Percentiles rank a stretch among this genome's conserved stretches.
phyloP scores from a whole-genome alignment of 2,329 filamentous ascomycete genomes.

The Coleophoma cylindrospora region DNA sequence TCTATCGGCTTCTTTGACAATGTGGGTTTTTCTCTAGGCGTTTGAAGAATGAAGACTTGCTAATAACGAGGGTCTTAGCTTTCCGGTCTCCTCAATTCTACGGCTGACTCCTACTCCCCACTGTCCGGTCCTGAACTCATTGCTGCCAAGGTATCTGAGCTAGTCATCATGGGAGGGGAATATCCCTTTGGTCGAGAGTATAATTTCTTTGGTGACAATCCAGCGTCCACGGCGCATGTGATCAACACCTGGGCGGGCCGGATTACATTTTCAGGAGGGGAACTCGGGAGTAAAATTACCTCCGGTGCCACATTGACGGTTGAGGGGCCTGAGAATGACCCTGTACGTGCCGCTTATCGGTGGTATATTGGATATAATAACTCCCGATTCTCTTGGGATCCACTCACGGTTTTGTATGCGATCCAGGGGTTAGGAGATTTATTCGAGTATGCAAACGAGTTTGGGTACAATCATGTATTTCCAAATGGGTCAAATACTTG shows the following conservation, averaged over 20 bases:
- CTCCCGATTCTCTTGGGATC: slow-evolving; percentile 35
- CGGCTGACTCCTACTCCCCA: slow-evolving; percentile 31
- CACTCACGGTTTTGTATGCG: slow-evolving; percentile 35
- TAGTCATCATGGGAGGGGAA: slow-evolving; percentile 46
- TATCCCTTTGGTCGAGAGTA: slow-evolving; percentile 42
- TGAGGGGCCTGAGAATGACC: slow-evolving; percentile 26
- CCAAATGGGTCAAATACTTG: slow-evolving; percentile 37
- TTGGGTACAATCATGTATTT: slow-evolving; percentile 35
- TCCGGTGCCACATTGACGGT: slow-evolving; percentile 32
- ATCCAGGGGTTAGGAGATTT: slow-evolving; percentile 29
- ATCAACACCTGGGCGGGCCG: slow-evolving; percentile 37
- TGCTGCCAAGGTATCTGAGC: slow-evolving; percentile 37
- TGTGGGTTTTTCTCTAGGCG: slow-evolving; percentile 11
- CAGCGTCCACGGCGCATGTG: slow-evolving; percentile 34
- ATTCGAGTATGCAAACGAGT: slow-evolving; percentile 31
- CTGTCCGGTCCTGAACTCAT: slow-evolving; percentile 37
- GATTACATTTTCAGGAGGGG: slow-evolving; percentile 36
- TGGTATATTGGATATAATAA: slow-evolving; percentile 32
- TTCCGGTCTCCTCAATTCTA: slow-evolving; percentile 39
- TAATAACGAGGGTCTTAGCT: slow-evolving; percentile 20
- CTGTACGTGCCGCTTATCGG: slow-evolving; percentile 32
- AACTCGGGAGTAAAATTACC: slow-evolving; percentile 36
- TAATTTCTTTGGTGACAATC: slow-evolving; percentile 41
- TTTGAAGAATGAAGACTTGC: not conserved
- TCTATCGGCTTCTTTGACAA: slow-evolving; percentile 42